Evolutionary conservation across 495 filamentous ascomycete species (phyloP).

Genomic region (Filosporella fistucella): DNA sequence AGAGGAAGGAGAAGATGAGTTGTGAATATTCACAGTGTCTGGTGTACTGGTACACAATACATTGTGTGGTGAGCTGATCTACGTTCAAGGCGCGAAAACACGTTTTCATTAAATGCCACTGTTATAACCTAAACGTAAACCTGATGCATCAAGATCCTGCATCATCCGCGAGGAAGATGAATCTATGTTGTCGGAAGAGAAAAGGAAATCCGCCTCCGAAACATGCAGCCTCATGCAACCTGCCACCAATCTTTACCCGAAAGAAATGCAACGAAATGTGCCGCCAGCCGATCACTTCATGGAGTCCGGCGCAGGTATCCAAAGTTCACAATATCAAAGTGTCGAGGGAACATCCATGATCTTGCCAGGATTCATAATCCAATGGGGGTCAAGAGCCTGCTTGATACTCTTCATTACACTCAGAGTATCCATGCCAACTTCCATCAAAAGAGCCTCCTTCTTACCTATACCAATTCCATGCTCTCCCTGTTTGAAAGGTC

Average conservation of each 20-base stretch:
- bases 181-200: conserved; percentile 4
- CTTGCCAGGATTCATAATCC: conserved; percentile 91
- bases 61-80: background rate
- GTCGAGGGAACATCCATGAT: conserved; percentile 65
- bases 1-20: background rate
- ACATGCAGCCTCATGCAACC: no score
- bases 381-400: conserved; percentile 75
- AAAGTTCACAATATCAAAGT: no score
- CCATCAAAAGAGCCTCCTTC: conserved; percentile 72
- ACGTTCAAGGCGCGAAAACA: background rate
- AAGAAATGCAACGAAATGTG: no score
- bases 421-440: conserved; percentile 78
- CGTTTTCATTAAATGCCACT: conserved; percentile 10
- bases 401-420: conserved; percentile 86
- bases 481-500: conserved; percentile 51
- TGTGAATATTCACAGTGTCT: no score
- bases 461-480: conserved; percentile 89
- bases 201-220: background rate
- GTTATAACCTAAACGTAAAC: background rate
- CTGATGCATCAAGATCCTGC: conserved; percentile 1
- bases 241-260: no score
- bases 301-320: no score
- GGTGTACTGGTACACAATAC: background rate
- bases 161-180: conserved; percentile 15
- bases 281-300: no score